phyloP scores from a whole-genome alignment of 2,329 filamentous ascomycete genomes.

The Sporothrix sp. region DNA sequence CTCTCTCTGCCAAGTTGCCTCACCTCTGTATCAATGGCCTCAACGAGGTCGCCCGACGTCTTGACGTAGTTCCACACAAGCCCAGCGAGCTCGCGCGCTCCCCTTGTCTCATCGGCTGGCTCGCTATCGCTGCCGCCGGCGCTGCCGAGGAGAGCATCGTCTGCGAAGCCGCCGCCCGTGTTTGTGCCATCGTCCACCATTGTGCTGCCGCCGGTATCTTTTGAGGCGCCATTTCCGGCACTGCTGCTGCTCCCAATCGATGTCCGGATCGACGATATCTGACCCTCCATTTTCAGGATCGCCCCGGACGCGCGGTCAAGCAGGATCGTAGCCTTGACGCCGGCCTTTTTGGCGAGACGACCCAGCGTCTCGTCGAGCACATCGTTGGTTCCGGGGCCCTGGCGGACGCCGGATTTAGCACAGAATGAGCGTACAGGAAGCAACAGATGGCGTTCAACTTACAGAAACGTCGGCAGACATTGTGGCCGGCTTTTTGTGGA shows the following conservation, averaged over 20 bases:
- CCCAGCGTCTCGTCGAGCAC: slow-evolving; percentile 56
- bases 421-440: not conserved
- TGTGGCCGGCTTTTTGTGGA: slow-evolving; percentile 1
- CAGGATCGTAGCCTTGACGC: slow-evolving; percentile 68
- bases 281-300: slow-evolving; percentile 65
- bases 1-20: not conserved
- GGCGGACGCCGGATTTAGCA: not conserved
- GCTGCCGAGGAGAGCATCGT: slow-evolving; percentile 27
- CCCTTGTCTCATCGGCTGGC: slow-evolving; percentile 26
- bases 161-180: slow-evolving; percentile 27
- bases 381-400: slow-evolving; percentile 38
- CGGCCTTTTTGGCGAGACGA: slow-evolving; percentile 65
- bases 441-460: not conserved
- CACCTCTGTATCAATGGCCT: slow-evolving; percentile 63
- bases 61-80: slow-evolving; percentile 70
- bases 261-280: slow-evolving; percentile 50
- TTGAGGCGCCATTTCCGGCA: not conserved
- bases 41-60: slow-evolving; percentile 57
- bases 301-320: slow-evolving; percentile 62
- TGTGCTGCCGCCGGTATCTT: slow-evolving; percentile 5
- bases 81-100: slow-evolving; percentile 61
- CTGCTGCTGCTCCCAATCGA: slow-evolving; percentile 21
- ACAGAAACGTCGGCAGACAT: slow-evolving; percentile 16
- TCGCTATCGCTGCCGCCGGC: slow-evolving; percentile 14
- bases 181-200: not conserved